Base-by-base conservation (phyloP, 345 rosid species). In the Orychophragmus violaceus region DNA sequence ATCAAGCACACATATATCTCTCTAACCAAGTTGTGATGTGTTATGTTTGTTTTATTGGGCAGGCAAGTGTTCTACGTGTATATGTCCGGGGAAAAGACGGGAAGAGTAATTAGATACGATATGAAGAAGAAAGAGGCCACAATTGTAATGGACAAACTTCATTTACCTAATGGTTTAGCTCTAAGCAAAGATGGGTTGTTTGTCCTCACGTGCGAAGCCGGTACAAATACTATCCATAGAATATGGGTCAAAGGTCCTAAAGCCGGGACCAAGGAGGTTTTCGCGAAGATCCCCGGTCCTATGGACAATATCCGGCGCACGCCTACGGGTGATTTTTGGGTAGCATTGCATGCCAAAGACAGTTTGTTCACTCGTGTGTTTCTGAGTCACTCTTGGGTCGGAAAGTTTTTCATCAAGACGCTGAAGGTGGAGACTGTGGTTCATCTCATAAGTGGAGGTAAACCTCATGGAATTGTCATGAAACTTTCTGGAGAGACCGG, bases 141-240 rank as follows among this genome's bases (percentile, higher is more conserved):
- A 52, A 74, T 67, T 23, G 17, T 74, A n/a, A 35, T 54, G 72
- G 62, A 60, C 32, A 81, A 69, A 42, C 77, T 87, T 24, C 80
- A 80, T 11, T 77, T 87, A 27, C 82, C 87, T 6, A 89, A 89
- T 66, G 94, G 96, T n/a, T 80, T 85, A 19, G 83, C 94, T 4
- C 53, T 89, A 51, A 85, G 86, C 84, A 83, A 78, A 64, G 79
- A 89, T 12, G 66, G 74, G 7, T 70, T 81, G 2, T 87, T 82
- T 55, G 58, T 85, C 39, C 68, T 87, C 19, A 74, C 84, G 2
- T 79, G 82, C 0, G 93, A 89, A 52, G 23, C 77, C 2, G 11
- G 74, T 21, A 70, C 67, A 0, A 6, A 63, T 28, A 21, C 49
- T 23, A 56, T 87, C 60, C 72, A 69, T 10, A 81, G 84, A 56